Evolutionary conservation across 495 filamentous ascomycete species (phyloP).

Genomic region (Aspergillus leporis): DNA sequence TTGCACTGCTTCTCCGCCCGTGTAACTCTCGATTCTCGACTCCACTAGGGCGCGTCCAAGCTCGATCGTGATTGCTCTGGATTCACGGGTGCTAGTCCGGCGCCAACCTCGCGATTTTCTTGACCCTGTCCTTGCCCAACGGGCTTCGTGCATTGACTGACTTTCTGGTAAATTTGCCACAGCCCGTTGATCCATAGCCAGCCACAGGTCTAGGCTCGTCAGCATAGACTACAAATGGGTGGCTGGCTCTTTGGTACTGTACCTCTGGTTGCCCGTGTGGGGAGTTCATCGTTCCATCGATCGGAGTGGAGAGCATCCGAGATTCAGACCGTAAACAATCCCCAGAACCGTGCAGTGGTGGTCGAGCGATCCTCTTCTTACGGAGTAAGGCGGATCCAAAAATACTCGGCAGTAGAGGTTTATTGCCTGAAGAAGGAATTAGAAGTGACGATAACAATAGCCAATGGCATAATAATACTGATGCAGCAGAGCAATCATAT

Average conservation of each 20-base stretch:
- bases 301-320: constrained; percentile 19
- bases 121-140: not conserved
- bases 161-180: constrained; percentile 1
- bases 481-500: no score
- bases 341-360: constrained; percentile 1
- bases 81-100: not conserved
- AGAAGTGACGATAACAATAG: no score
- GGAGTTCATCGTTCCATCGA: constrained; percentile 18
- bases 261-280: constrained; percentile 19
- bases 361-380: constrained; percentile 1
- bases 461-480: no score
- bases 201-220: constrained; percentile 1
- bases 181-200: not conserved
- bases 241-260: constrained; percentile 10
- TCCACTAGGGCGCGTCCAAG: not conserved
- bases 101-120: constrained; percentile 3
- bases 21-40: not conserved
- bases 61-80: constrained; percentile 2
- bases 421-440: no score
- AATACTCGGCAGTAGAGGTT: no score
- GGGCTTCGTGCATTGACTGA: not conserved
- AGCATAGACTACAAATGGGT: constrained; percentile 6
- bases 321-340: not conserved
- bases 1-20: not conserved
- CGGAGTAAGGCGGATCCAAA: not conserved